phyloP scores from a whole-genome alignment of 2,329 filamentous ascomycete genomes.

The Exutisphaerella laricina region DNA sequence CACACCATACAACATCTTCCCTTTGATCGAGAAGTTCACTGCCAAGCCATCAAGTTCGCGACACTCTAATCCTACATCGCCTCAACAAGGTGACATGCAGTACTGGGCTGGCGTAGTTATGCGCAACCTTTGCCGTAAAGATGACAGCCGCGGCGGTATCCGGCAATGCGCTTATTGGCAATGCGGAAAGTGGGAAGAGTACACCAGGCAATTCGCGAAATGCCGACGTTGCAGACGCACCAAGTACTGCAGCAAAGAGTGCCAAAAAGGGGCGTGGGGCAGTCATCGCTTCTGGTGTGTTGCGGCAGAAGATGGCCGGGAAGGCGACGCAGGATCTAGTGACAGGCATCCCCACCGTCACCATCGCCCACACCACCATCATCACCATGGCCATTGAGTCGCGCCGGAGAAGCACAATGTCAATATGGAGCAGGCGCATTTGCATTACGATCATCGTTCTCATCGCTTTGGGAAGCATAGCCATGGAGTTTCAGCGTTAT shows the following conservation, averaged over 20 bases:
- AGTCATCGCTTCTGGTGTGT: conserved; percentile 98
- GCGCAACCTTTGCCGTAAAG: conserved; percentile 96
- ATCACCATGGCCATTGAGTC: conserved; percentile 12
- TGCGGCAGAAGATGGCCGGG: conserved; percentile 51
- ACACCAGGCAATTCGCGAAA: conserved; percentile 93
- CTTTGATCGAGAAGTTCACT: conserved; percentile 96
- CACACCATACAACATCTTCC: conserved; percentile 72
- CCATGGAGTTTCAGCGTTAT: conserved; percentile 9
- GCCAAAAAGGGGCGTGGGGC: conserved; percentile 97
- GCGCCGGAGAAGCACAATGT: conserved; percentile 7
- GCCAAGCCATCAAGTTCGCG: conserved; percentile 60
- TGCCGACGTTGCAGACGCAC: conserved; percentile 92
- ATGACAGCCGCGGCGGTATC: conserved; percentile 89
- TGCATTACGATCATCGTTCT: conserved; percentile 7
- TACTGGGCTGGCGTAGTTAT: conserved; percentile 99
- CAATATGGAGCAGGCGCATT: conserved; percentile 8
- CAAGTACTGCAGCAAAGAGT: conserved; percentile 95
- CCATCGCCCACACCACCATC: conserved; percentile 20
- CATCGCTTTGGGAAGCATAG: conserved; percentile 11
- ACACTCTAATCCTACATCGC: conserved; percentile 56
- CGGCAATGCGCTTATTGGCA: conserved; percentile 97
- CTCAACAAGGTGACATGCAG: conserved; percentile 64
- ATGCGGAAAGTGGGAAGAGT: conserved; percentile 98
- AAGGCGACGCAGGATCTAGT: conserved; percentile 22
- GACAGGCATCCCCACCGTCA: conserved; percentile 26